Conservation (phyloP, 1,139 yeast species). For the Saccharomyces hybrid region DNA sequence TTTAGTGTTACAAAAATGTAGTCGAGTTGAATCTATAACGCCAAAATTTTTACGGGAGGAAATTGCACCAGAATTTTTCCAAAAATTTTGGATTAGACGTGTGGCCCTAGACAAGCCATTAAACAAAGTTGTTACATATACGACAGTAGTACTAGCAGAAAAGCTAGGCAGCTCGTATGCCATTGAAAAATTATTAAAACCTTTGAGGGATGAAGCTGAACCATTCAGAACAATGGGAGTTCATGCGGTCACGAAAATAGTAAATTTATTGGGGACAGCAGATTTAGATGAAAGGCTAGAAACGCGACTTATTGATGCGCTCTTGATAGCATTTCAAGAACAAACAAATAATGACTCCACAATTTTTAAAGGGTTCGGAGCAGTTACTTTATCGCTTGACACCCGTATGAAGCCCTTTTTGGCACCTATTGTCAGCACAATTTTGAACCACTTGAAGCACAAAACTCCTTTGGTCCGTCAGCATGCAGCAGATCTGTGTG, state of each 20-base stretch:
- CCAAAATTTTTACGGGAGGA: constrained; percentile 41
- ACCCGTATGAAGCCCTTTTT: constrained; percentile 64
- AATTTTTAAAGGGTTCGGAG: constrained; percentile 58
- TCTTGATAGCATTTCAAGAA: constrained; percentile 77
- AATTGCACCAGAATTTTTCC: constrained; percentile 58
- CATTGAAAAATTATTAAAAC: constrained; percentile 49
- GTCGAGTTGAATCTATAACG: constrained; percentile 46
- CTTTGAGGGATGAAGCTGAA: constrained; percentile 77
- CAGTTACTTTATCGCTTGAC: constrained; percentile 61
- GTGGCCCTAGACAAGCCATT: constrained; percentile 52
- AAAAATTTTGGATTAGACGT: constrained; percentile 72
- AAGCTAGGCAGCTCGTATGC: constrained; percentile 61
- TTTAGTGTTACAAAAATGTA: constrained; percentile 52
- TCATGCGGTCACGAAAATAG: constrained; percentile 52
- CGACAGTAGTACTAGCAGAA: constrained; percentile 61
- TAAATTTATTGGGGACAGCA: constrained; percentile 39
- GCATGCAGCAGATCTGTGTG: constrained; percentile 77
- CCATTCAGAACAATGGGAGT: constrained; percentile 73
- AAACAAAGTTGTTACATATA: constrained; percentile 58
- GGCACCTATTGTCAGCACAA: constrained; percentile 64
- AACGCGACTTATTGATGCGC: constrained; percentile 67
- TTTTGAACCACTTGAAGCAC: constrained; percentile 68
- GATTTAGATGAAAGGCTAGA: constrained; percentile 56
- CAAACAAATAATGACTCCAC: constrained; percentile 51
- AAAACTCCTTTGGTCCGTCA: constrained; percentile 69